Conservation (phyloP, 805 yeast species). For the Cyberlindnera japonica region DNA sequence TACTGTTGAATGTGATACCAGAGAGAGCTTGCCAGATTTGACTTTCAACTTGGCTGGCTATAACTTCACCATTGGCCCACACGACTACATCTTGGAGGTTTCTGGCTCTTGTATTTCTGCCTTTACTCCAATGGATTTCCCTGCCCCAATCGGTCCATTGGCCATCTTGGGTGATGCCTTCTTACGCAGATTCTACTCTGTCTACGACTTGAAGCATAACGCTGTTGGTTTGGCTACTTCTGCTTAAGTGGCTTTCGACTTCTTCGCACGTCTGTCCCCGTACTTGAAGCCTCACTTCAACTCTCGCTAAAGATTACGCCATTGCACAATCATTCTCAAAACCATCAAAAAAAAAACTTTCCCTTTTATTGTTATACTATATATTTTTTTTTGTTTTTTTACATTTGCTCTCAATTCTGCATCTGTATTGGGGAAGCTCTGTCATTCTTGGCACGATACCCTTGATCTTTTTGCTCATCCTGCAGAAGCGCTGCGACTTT, state of each 20-base stretch:
- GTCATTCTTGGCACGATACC: no score
- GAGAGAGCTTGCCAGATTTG: slow-evolving; percentile 84
- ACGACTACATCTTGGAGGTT: slow-evolving; percentile 91
- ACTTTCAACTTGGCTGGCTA: slow-evolving; percentile 86
- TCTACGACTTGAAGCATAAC: slow-evolving; percentile 84
- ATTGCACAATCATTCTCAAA: no score
- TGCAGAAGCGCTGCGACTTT: neutral
- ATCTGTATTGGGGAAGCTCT: no score
- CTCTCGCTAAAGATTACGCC: no score
- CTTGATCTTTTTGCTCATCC: no score
- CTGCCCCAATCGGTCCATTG: slow-evolving; percentile 93
- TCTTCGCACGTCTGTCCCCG: no score
- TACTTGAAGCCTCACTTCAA: no score
- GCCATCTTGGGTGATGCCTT: slow-evolving; percentile 97
- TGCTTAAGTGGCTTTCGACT: no score
- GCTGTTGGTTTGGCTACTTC: slow-evolving; percentile 94
- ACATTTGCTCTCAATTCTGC: neutral
- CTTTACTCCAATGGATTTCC: slow-evolving; percentile 96
- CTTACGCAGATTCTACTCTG: slow-evolving; percentile 90
- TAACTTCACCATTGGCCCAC: slow-evolving; percentile 85
- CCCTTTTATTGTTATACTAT: neutral
- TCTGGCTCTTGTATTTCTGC: slow-evolving; percentile 96
- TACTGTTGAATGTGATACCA: slow-evolving; percentile 81
- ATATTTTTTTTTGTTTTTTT: neutral
- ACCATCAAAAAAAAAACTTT: no score